Base-by-base conservation (phyloP, 2,329 filamentous ascomycete genomes). In the Aspergillus vadensis region DNA sequence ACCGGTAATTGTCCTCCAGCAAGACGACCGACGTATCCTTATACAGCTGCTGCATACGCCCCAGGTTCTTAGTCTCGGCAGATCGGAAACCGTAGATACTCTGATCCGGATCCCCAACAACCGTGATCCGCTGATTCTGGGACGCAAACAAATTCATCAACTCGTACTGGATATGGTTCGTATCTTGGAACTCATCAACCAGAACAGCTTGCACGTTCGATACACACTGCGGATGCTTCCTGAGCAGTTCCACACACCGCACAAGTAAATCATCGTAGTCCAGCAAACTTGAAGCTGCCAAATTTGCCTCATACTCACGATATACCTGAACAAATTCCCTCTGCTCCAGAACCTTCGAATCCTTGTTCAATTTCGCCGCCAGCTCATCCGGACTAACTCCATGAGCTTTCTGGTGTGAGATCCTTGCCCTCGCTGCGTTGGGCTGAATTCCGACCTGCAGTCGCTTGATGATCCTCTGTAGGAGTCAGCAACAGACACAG, bases 151-250 rank as follows among this genome's bases (percentile, higher is more conserved):
- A 83, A 64, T 86, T 89, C 92, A 97, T 97, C 44, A 99, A 80
- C 67, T 97, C 92, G 70, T 96, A 98, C 75, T 99, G 94, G 4
- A 97, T 88, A 19, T 91, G 86, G 72, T 98, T 99, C 7, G 94
- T 98, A 77, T 99, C 94, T 76, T 99, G 94, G 65, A 97, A 99
- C 72, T 99, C 94, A 73, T 99, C 94, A 63, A 99, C 96, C 49
- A 99, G 82, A 6, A 98, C 92, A 0, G 91, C 87, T 74, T 97
- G 88, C 17, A 99, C 88, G 67, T 97, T 97, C 14, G 88, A 88
- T 3, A 97, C 93, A 69, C 93, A 97, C 14, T 85, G 81, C 0
- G 93, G 91, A 66, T 91, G 85, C 19, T 82, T 80, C 61, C 83
- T 84, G 19, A 99, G 83, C 10, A 99, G 83, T 61, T 96, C 87